phyloP scores from a whole-genome alignment of 2,329 filamentous ascomycete genomes.

The Stachybotrys echinatus region DNA sequence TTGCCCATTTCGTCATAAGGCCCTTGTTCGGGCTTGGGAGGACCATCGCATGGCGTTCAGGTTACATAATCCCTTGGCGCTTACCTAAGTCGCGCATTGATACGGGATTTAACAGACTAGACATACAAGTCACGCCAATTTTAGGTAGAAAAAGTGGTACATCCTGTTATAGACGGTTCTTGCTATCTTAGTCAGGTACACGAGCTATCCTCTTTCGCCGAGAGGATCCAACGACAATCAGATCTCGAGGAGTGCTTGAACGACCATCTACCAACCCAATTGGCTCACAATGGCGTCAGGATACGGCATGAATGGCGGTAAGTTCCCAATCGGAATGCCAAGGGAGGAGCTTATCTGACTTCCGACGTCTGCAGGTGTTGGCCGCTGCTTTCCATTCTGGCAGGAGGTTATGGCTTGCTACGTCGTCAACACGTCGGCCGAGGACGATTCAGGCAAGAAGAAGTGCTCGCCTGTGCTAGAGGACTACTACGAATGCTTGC shows the following conservation, averaged over 20 bases:
- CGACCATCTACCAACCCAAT: constrained; percentile 11
- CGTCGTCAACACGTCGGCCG: constrained; percentile 81
- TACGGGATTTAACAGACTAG: no score
- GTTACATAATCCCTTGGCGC: background rate
- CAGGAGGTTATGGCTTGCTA: constrained; percentile 98
- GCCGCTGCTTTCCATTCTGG: constrained; percentile 98
- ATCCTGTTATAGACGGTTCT: background rate
- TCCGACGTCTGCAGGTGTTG: constrained; percentile 39
- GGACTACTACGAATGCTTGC: constrained; percentile 98
- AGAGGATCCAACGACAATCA: background rate
- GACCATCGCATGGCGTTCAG: no score
- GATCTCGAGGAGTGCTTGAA: background rate
- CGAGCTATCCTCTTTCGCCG: background rate
- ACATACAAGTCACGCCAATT: no score
- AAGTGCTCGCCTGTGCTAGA: constrained; percentile 84
- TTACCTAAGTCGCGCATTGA: no score
- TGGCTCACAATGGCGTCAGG: constrained; percentile 66
- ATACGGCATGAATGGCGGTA: constrained; percentile 77
- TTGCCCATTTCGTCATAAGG: background rate
- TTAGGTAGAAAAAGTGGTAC: no score
- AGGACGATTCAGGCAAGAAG: constrained; percentile 75
- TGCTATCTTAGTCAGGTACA: background rate
- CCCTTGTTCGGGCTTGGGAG: background rate
- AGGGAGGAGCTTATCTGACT: background rate
- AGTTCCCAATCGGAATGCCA: constrained; percentile 21